Percentiles rank a stretch among this genome's conserved stretches.
These are phyloP conservation scores for Cadophora luteo-olivacea DNA, from an alignment of 2,329 filamentous ascomycete genomes.

Conservation along the genomic window DNA sequence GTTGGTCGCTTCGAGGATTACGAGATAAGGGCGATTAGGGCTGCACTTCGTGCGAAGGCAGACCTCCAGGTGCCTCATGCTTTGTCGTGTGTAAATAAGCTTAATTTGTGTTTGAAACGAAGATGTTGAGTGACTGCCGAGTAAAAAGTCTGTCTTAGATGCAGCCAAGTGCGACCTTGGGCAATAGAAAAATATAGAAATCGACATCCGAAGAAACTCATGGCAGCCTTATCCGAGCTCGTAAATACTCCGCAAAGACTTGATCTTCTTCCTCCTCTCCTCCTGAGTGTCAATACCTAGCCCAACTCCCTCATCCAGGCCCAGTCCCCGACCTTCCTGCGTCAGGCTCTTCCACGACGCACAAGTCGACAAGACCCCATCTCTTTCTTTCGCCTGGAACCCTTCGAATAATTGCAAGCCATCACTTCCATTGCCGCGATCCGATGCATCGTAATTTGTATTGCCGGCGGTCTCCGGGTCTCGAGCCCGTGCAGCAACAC, in stretches of 20 bases:
- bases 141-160: too few species aligned
- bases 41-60: background rate
- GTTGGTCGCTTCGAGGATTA: background rate
- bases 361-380: background rate
- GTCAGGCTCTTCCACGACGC: background rate
- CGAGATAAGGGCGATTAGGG: background rate
- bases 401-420: background rate
- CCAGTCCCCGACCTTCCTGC: background rate
- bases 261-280: background rate
- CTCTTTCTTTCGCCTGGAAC: background rate
- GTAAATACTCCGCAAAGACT: constrained; percentile 6
- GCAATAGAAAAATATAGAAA: too few species aligned
- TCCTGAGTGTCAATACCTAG: background rate
- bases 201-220: background rate
- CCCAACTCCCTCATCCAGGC: background rate
- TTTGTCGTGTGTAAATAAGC: background rate
- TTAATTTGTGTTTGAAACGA: background rate
- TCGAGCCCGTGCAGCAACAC: background rate
- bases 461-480: background rate
- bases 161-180: too few species aligned
- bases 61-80: background rate
- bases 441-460: background rate
- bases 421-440: background rate
- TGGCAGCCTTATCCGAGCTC: background rate
- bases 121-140: too few species aligned